A percentile compares a stretch with the other conserved stretches of the same genome.
These are phyloP conservation scores for Yamadazyma insecticola DNA, from an alignment of 805 yeast genomes.

Conservation along the genomic window DNA sequence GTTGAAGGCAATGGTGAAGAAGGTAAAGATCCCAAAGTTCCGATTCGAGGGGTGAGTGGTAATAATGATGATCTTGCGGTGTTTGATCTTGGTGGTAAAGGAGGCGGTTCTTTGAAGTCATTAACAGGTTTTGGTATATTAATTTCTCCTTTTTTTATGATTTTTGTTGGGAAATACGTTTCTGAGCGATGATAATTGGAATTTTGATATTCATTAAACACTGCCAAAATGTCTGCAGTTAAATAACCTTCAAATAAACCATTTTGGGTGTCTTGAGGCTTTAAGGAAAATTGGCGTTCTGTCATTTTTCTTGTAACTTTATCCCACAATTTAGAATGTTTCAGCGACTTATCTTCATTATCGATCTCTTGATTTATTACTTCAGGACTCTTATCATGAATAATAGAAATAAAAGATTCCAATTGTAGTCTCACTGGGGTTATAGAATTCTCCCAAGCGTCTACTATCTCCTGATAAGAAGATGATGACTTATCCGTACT, in stretches of 20 bases:
- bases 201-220: constrained; percentile 24
- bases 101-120: constrained; percentile 16
- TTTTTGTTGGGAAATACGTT: constrained; percentile 24
- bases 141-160: constrained; percentile 3
- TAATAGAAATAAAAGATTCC: constrained; percentile 28
- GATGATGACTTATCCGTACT: background rate
- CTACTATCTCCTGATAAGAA: constrained; percentile 28
- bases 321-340: constrained; percentile 23
- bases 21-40: constrained; percentile 7
- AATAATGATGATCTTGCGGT: constrained; percentile 10
- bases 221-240: constrained; percentile 27
- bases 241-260: constrained; percentile 29
- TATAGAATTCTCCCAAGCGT: constrained; percentile 34
- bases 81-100: constrained; percentile 29
- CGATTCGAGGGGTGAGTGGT: constrained; percentile 7
- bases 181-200: constrained; percentile 19
- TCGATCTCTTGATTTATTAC: constrained; percentile 33
- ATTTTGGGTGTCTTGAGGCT: constrained; percentile 21
- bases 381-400: constrained; percentile 32
- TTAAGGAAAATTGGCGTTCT: constrained; percentile 20
- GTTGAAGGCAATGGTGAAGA: constrained; percentile 8
- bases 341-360: constrained; percentile 23
- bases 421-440: constrained; percentile 35
- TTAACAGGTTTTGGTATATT: constrained; percentile 1
- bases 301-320: constrained; percentile 17